Base-by-base conservation (phyloP, 352 stramenopile species). In the Globisporangium carolinianum region DNA sequence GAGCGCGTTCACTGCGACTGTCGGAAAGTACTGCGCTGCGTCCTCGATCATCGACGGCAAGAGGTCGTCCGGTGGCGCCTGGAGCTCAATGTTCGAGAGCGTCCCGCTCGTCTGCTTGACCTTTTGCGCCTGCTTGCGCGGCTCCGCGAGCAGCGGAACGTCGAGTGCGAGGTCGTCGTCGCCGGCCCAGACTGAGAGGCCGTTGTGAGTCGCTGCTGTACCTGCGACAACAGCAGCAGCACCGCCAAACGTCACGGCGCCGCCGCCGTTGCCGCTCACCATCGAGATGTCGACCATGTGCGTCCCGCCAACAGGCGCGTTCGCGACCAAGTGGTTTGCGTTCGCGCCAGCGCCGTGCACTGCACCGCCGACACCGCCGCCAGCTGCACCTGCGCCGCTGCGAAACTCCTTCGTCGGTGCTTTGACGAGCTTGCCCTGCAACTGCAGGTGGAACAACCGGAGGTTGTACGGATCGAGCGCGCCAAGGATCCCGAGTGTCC, bases 11-110 rank as follows among this genome's bases (percentile, higher is more conserved):
- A 98, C 90, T 14, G 95, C 93, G 9, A 99, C 95, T 3, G 95
- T 97, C 9, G 96, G 95, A 75, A 98, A 99, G 65, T 98, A 99
- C 62, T 97, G 89, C 43, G 94, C 88, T 38, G 94, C 84, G 50
- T 95, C 83, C 5, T 72, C 53, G 45, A 91, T 87, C 80, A 91
- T 93, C 1, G 85, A 93, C 35, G 83, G 83, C 39, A 94, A 51
- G 14, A 94, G 65, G 49, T 94, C 83, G 41, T 89, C 78, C 2
- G 81, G 80, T 11, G 85, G 81, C 1, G 83, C 63, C 41, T 88
- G 74, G 55, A 91, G 62, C 37, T 72, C 73, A 18, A 90, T 71
- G 54, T 74, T 79, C 8, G 75, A 83, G 41, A 87, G 57, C 37
- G 78, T 90, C 50, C 73, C 74, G 48, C 75, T 91, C 10, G 75